Evolutionary conservation across 371 early-diverging fungal species (phyloP), one percentile per base, ranked within the genome.

Genomic region (Zopfochytrium polystomum): DNA sequence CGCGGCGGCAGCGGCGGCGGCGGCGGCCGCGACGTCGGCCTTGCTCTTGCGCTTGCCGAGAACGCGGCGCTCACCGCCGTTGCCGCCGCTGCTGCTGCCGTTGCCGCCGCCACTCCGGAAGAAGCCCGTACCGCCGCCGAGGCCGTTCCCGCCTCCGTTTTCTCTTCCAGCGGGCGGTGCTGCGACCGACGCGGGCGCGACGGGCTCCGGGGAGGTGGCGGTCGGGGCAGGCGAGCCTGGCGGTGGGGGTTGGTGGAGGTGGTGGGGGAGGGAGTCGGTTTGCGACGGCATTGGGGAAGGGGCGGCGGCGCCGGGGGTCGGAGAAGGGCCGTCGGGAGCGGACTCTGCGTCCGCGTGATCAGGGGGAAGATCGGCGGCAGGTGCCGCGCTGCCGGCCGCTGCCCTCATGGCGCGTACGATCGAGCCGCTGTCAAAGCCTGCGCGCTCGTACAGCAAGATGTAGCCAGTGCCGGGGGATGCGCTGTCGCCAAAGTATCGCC

Each of bases 401-500:
- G 18, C 30, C 26, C 31, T 33, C 61, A 60, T 44, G 5, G 22
- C 27, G 7, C 23, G 11, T 7, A 60, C 53, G 32, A 60, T 53
- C 6, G 23, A 7, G 25, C 31, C 25, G 4, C 63, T 55, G 18
- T 67, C 63, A 51, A 65, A 74, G 25, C 67, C 70, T 13, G 27
- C 62, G 22, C 74, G 66, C 38, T 62, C 66, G 54, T 77, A 80
- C 22, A 80, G 66, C 29, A 76, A 72, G 31, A 78, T 70, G 63
- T 80, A 80, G 5, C 75, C 80, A 27, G 73, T 69, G 6, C 77
- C 80, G 3, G 65, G 64, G 2, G 62, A 23, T 50, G 68, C 71
- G 33, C 52, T 46, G 45, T 76, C 75, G 23, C 80, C 78, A 69
- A 75, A 80, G 57, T 75, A 78, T 18, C 69, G 64, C 42, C 57